Percentiles rank a stretch among this genome's conserved stretches.
Conservation (phyloP, 352 stramenopile species). For the Phytopythium litorale region DNA sequence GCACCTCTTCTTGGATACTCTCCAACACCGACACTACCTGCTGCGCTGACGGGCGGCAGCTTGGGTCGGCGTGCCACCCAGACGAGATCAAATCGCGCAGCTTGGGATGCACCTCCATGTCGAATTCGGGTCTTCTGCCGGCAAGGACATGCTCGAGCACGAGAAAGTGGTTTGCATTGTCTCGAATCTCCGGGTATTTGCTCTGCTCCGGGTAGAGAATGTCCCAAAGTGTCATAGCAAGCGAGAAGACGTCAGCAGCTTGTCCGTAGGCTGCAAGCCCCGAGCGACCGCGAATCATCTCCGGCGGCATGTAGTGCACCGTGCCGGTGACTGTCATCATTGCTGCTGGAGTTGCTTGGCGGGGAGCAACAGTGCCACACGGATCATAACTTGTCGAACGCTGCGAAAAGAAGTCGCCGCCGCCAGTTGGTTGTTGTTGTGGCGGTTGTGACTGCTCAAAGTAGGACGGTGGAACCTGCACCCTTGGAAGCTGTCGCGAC, state of each 20-base stretch:
- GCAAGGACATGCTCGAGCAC: slow-evolving; percentile 49
- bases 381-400: background rate
- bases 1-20: slow-evolving; percentile 55
- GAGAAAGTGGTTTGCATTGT: slow-evolving; percentile 40
- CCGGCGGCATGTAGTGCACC: slow-evolving; percentile 71
- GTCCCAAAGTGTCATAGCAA: slow-evolving; percentile 67
- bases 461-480: slow-evolving; percentile 1
- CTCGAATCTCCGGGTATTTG: slow-evolving; percentile 35
- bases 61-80: slow-evolving; percentile 53
- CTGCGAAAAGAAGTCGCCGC: background rate
- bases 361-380: background rate
- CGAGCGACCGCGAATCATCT: slow-evolving; percentile 51
- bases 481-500: slow-evolving; percentile 35
- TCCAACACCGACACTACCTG: slow-evolving; percentile 49
- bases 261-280: slow-evolving; percentile 53
- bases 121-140: slow-evolving; percentile 41
- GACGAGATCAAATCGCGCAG: slow-evolving; percentile 59
- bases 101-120: slow-evolving; percentile 24
- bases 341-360: slow-evolving; percentile 4
- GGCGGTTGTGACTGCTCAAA: background rate
- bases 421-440: background rate
- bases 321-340: slow-evolving; percentile 71
- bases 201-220: slow-evolving; percentile 45
- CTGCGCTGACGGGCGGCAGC: slow-evolving; percentile 35
- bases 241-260: slow-evolving; percentile 64